Base-by-base conservation (phyloP, 176 grass and related monocot genomes). In the Triticum dicoccoides region DNA sequence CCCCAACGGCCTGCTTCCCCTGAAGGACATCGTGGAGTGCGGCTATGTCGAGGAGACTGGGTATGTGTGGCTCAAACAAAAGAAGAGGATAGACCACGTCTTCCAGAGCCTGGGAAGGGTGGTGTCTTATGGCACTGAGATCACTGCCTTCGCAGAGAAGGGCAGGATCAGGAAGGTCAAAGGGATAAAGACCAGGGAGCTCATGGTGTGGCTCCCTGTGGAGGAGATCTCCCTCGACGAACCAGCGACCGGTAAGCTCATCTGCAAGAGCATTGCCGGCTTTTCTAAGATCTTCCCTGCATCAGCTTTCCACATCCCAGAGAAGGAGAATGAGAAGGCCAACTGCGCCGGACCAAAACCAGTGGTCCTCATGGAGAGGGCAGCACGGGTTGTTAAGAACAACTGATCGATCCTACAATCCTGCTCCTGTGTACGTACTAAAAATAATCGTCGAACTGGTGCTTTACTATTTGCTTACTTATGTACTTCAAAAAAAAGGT, bases 21-120 rank as follows among this genome's bases (percentile, higher is more conserved):
- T 99, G 39, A 86, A 73, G 39, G 94, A 96, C 87, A 89, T 99
- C 80, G 78, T 88, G 0, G 97, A 99, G 86, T 95, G 93, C 24
- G 97, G 97, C 4, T 88, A 91, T 44, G 72, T 94, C 3, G 83
- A 96, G 85, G 97, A 94, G 79, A 94, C 97, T 20, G 97, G 97
- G n/a, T 99, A 87, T 81, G 93, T 99, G 24, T 99, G 97, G 97
- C 90, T 99, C 33, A 99, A 94, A 85, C 97, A 99, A 71, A 96
- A 90, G 90, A 87, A 93, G 83, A 99, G 90, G 89, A 86, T 91
- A 8, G 94, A 99, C 76, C 92, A 99, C 73, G 13, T 34, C 59
- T 99, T 99, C 81, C 58, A 83, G 61, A 76, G 83, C 65, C 69
- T 99, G 18, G 90, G 94, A 74, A 90, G 92, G 76, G 35, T 90